Percentiles rank a stretch among this genome's conserved stretches.
Evolutionary conservation across 2,329 filamentous ascomycete species (phyloP).

Genomic region (Beauveria caledonica): DNA sequence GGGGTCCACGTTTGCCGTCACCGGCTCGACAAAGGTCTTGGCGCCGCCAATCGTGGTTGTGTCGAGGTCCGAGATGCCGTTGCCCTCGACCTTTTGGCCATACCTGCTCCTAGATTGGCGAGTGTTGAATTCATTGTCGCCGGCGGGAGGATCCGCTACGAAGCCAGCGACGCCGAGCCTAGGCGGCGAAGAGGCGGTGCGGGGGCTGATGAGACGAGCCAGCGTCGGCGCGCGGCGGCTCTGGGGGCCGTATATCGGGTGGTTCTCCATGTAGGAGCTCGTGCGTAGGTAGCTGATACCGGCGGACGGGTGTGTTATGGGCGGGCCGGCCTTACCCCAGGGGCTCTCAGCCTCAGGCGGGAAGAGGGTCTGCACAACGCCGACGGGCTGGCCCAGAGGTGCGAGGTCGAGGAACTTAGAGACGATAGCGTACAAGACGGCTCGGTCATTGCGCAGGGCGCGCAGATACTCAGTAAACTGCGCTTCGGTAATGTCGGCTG

Average conservation of each 20-base stretch:
- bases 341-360: conserved; percentile 27
- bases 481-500: conserved; percentile 37
- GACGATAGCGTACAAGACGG: conserved; percentile 44
- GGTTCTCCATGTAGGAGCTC: conserved; percentile 46
- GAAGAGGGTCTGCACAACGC: conserved; percentile 20
- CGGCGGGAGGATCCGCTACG: conserved; percentile 33
- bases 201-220: conserved; percentile 43
- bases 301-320: conserved; percentile 52
- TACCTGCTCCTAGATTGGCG: conserved; percentile 15
- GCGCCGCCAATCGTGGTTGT: conserved; percentile 41
- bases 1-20: conserved; percentile 38
- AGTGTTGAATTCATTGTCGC: conserved; percentile 35
- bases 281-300: conserved; percentile 55
- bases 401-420: conserved; percentile 56
- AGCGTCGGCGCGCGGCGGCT: conserved; percentile 38
- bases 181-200: conserved; percentile 24
- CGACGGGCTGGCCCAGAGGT: conserved; percentile 33
- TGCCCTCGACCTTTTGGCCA: conserved; percentile 20
- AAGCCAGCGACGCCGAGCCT: conserved; percentile 50
- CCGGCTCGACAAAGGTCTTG: conserved; percentile 44
- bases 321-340: conserved; percentile 47
- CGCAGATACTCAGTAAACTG: conserved; percentile 46
- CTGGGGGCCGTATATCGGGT: conserved; percentile 54
- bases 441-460: conserved; percentile 42
- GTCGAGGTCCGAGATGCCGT: conserved; percentile 36